These are phyloP conservation scores for Coccomyxa sp. DNA, from an alignment of 139 green algal genomes.

Conservation along the genomic window DNA sequence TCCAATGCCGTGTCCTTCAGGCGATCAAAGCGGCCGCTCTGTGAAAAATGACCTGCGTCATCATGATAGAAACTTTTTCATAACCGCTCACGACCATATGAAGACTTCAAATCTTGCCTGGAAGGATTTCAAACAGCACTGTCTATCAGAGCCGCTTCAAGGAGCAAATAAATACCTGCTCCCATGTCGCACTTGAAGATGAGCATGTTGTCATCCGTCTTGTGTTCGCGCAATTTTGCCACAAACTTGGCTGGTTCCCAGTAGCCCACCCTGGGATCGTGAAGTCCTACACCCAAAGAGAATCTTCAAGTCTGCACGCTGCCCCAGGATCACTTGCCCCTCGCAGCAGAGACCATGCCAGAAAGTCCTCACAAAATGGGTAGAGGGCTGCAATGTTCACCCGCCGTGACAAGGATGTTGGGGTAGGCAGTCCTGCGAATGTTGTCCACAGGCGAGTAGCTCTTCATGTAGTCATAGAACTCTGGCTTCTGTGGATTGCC, in stretches of 20 bases:
- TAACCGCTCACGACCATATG: neutral
- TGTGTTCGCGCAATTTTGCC: conserved; percentile 62
- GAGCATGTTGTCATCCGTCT: conserved; percentile 47
- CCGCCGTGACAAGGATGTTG: neutral
- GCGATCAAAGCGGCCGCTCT: conserved; percentile 57
- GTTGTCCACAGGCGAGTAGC: conserved; percentile 88
- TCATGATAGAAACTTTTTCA: neutral
- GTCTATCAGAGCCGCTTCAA: neutral
- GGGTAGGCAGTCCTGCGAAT: conserved; percentile 33
- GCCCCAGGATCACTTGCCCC: neutral
- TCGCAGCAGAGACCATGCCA: too few relatives aligned
- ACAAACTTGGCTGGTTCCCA: conserved; percentile 81
- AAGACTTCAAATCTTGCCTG: neutral
- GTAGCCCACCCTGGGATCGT: conserved; percentile 72
- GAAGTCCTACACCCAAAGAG: conserved; percentile 37
- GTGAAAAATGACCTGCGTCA: conserved; percentile 63
- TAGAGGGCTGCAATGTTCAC: neutral
- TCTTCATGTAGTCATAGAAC: conserved; percentile 81
- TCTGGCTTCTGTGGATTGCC: conserved; percentile 42
- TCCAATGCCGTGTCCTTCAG: conserved; percentile 66
- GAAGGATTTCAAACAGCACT: neutral
- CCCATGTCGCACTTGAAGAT: conserved; percentile 67
- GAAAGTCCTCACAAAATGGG: neutral
- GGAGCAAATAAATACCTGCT: conserved; percentile 5
- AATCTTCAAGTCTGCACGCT: neutral